Evolutionary conservation across 495 filamentous ascomycete genomes (phyloP).

Genomic region (Antarctomyces pellizariae): DNA sequence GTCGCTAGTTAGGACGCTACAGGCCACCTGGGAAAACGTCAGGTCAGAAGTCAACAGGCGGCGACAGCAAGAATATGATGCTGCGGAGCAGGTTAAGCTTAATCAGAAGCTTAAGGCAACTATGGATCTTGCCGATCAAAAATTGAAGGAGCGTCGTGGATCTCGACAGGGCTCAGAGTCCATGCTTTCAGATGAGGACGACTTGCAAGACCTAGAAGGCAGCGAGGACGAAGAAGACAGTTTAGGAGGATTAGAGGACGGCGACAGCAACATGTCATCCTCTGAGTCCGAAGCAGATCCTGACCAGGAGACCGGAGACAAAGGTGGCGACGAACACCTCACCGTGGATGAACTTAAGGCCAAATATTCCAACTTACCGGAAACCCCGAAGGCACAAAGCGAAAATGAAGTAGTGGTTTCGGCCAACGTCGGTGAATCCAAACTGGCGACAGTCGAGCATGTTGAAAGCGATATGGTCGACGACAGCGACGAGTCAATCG

Average conservation of each 20-base stretch:
- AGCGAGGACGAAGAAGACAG: slow-evolving; percentile 22
- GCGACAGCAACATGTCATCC: slow-evolving; percentile 54
- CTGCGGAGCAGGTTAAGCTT: slow-evolving; percentile 57
- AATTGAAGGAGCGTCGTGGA: slow-evolving; percentile 26
- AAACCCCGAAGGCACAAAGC: slow-evolving; percentile 6
- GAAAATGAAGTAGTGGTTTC: slow-evolving; percentile 6
- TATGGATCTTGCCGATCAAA: slow-evolving; percentile 42
- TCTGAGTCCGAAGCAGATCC: slow-evolving; percentile 33
- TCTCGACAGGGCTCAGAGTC: slow-evolving; percentile 19
- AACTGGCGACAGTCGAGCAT: slow-evolving; percentile 8
- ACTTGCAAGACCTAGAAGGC: slow-evolving; percentile 20
- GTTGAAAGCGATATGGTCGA: slow-evolving; percentile 29
- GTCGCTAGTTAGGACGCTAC: slow-evolving; percentile 42
- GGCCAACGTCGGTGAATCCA: slow-evolving; percentile 5
- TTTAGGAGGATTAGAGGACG: slow-evolving; percentile 22
- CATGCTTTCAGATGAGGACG: slow-evolving; percentile 29
- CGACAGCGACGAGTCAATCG: slow-evolving; percentile 60
- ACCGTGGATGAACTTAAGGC: slow-evolving; percentile 54
- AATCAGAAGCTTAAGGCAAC: slow-evolving; percentile 67
- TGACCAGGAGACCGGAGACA: slow-evolving; percentile 20
- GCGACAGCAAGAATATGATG: slow-evolving; percentile 57
- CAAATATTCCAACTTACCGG: slow-evolving; percentile 55
- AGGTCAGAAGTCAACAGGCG: slow-evolving; percentile 47
- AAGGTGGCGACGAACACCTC: slow-evolving; percentile 46
- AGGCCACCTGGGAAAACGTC: slow-evolving; percentile 59